Conservation (phyloP, 352 stramenopile species). For the Albugo candida region DNA sequence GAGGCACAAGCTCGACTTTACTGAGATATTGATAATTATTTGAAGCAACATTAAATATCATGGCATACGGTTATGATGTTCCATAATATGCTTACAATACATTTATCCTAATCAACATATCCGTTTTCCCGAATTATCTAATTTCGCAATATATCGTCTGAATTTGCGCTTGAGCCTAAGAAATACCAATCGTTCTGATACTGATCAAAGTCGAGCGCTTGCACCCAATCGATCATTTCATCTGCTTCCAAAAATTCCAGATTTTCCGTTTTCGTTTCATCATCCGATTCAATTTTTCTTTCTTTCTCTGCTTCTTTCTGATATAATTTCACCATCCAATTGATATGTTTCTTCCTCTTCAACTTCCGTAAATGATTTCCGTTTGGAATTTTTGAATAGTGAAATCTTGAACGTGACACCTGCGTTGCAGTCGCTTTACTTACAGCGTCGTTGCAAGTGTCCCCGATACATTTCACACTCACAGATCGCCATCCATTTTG, state of each 20-base stretch:
- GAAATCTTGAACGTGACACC: conserved; percentile 14
- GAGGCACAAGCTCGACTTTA: too few relatives aligned
- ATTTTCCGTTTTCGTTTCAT: conserved; percentile 41
- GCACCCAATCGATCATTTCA: conserved; percentile 19
- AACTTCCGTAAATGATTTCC: not conserved
- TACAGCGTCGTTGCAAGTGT: conserved; percentile 37
- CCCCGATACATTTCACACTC: conserved; percentile 52
- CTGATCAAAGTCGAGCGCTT: conserved; percentile 44
- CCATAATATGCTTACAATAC: too few relatives aligned
- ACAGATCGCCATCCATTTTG: conserved; percentile 84
- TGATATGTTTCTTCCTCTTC: not conserved
- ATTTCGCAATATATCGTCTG: conserved; percentile 7
- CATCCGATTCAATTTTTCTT: conserved; percentile 39
- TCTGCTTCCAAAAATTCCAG: conserved; percentile 12
- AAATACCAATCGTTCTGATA: conserved; percentile 47
- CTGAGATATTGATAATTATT: too few relatives aligned
- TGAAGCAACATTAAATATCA: too few relatives aligned
- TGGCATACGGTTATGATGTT: too few relatives aligned
- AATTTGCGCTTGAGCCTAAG: conserved; percentile 36
- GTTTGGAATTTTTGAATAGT: conserved; percentile 37
- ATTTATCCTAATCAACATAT: too few relatives aligned
- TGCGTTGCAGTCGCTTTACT: conserved; percentile 23
- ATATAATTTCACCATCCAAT: conserved; percentile 6
- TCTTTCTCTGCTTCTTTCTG: conserved; percentile 2
- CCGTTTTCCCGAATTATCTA: too few relatives aligned